phyloP scores from a whole-genome alignment of 2,329 filamentous ascomycete species.

The Trichoderma aggressivum region DNA sequence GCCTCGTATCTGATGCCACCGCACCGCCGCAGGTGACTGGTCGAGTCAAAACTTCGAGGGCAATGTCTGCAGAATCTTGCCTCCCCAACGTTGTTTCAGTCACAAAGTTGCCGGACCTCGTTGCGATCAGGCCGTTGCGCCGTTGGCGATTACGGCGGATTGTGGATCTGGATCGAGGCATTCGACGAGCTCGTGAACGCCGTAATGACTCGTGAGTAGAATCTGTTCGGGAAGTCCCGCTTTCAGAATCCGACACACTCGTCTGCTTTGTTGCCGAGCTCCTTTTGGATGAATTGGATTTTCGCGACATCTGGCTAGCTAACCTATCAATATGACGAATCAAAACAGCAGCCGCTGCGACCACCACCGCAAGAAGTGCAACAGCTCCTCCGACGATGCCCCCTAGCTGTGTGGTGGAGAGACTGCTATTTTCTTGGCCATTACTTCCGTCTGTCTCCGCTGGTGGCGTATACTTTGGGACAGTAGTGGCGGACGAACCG shows the following conservation, averaged over 20 bases:
- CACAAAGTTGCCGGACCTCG: not conserved
- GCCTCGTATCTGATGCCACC: not conserved
- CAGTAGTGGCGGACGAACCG: constrained; percentile 42
- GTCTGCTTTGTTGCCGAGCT: constrained; percentile 19
- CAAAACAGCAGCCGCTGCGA: constrained; percentile 47
- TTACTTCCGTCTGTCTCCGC: constrained; percentile 21
- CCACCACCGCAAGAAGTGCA: constrained; percentile 45
- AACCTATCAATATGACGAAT: constrained; percentile 49
- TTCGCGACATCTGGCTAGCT: constrained; percentile 38
- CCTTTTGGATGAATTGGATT: constrained; percentile 24
- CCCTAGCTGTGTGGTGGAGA: constrained; percentile 44
- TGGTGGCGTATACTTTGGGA: constrained; percentile 39
- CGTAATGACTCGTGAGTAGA: not conserved
- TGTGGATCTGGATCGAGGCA: not conserved
- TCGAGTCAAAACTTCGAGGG: not conserved
- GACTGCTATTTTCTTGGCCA: constrained; percentile 28
- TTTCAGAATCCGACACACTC: not conserved
- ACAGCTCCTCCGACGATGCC: constrained; percentile 54
- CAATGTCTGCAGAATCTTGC: not conserved
- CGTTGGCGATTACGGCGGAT: not conserved
- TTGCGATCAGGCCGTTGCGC: not conserved
- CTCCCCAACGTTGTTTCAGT: not conserved
- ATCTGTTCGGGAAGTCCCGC: not conserved
- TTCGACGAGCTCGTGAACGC: constrained; percentile 3
- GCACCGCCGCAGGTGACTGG: not conserved